These are phyloP conservation scores for Lipomyces kockii DNA, from an alignment of 805 yeast genomes.

Conservation along the genomic window DNA sequence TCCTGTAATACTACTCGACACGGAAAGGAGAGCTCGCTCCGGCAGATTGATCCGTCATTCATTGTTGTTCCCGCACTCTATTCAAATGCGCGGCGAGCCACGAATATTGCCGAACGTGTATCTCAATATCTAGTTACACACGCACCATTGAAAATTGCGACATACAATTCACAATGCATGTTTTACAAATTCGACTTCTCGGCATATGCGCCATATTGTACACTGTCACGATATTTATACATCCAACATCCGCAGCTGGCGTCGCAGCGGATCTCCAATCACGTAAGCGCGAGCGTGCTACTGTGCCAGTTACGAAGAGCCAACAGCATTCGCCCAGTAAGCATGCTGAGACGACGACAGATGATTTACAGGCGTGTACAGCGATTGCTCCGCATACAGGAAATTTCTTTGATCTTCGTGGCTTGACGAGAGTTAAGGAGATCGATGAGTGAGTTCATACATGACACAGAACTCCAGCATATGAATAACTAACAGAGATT, in stretches of 20 bases:
- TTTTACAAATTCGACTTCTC: neutral
- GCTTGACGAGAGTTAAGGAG: slow-evolving; percentile 45
- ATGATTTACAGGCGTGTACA: slow-evolving; percentile 37
- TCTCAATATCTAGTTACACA: neutral
- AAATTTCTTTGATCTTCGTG: slow-evolving; percentile 52
- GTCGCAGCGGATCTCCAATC: neutral
- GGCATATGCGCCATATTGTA: neutral
- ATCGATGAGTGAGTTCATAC: slow-evolving; percentile 33
- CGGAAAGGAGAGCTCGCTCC: no score
- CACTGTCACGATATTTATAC: neutral
- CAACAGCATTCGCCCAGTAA: neutral
- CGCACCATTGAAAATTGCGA: neutral
- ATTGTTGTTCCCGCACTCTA: no score
- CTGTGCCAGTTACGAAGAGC: neutral
- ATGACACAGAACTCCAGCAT: no score
- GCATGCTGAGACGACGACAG: neutral
- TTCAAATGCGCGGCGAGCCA: neutral
- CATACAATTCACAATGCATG: neutral
- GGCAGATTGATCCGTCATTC: no score
- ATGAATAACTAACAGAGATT: slow-evolving; percentile 15
- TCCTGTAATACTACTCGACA: no score
- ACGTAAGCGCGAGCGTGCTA: neutral
- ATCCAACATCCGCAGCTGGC: neutral
- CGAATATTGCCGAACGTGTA: neutral
- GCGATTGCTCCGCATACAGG: slow-evolving; percentile 44